These are phyloP conservation scores for Rheum nobile DNA, from an alignment of 148 eudicot genomes.

Conservation along the genomic window DNA sequence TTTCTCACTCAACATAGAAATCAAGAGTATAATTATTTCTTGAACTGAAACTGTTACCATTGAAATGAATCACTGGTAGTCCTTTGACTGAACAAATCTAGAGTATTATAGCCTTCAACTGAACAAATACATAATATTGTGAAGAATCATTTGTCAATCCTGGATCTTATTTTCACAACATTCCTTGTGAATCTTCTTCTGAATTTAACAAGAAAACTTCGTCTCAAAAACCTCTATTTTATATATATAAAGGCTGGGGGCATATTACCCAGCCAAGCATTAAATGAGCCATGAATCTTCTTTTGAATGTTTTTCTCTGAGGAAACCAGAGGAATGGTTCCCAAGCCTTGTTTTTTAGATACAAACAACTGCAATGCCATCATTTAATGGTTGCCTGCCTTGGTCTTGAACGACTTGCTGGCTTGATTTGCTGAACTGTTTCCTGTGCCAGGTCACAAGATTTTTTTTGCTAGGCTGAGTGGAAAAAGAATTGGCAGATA, in stretches of 20 bases:
- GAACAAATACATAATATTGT: not conserved
- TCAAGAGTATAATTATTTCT: not conserved
- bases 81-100: not conserved
- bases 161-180: not conserved
- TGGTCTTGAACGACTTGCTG: not conserved
- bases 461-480: not conserved
- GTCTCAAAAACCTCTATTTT: not conserved
- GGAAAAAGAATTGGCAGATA: not conserved
- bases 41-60: not conserved
- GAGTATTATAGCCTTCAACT: not conserved
- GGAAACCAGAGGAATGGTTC: not conserved
- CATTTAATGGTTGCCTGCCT: not conserved
- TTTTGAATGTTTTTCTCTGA: not conserved
- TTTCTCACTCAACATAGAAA: not conserved
- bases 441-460: not conserved
- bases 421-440: not conserved
- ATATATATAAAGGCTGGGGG: no score
- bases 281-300: not conserved
- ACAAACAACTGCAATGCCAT: not conserved
- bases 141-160: not conserved
- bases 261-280: not conserved
- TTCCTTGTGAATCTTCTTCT: not conserved
- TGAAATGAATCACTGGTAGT: not conserved
- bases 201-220: not conserved
- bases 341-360: not conserved